These are phyloP conservation scores for Spathaspora girioi DNA, from an alignment of 805 yeast genomes.

Conservation along the genomic window DNA sequence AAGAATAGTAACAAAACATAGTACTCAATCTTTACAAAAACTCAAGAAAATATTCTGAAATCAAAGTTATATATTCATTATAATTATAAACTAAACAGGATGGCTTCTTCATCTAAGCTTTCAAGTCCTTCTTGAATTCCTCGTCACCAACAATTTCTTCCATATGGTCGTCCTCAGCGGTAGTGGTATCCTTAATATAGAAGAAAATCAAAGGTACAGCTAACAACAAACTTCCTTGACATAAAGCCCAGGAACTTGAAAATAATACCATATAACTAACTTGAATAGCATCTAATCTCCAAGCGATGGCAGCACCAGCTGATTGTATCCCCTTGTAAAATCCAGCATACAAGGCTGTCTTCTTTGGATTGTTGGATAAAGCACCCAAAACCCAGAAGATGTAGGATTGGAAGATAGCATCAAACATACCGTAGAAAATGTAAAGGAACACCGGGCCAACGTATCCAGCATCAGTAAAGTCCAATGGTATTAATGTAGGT, in stretches of 20 bases:
- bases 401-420: constrained; percentile 58
- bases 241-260: constrained; percentile 50
- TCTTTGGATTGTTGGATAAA: constrained; percentile 53
- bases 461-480: constrained; percentile 44
- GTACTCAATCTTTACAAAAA: too few species aligned
- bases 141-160: constrained; percentile 16
- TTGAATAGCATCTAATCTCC: constrained; percentile 50
- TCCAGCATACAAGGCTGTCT: constrained; percentile 54
- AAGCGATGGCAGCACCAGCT: constrained; percentile 59
- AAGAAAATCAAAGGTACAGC: constrained; percentile 45
- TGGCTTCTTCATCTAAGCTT: not conserved
- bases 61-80: too few species aligned
- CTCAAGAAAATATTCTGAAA: too few species aligned
- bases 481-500: constrained; percentile 28
- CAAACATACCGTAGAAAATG: constrained; percentile 58
- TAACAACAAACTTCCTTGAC: constrained; percentile 44
- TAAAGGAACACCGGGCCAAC: constrained; percentile 61
- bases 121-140: constrained; percentile 21
- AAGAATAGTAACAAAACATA: too few species aligned
- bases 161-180: constrained; percentile 27
- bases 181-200: constrained; percentile 44
- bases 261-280: constrained; percentile 39
- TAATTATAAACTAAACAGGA: too few species aligned
- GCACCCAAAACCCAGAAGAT: constrained; percentile 60
- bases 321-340: constrained; percentile 63